Conservation (phyloP, 2,329 filamentous ascomycete genomes). For the Aspergillus sp. region DNA sequence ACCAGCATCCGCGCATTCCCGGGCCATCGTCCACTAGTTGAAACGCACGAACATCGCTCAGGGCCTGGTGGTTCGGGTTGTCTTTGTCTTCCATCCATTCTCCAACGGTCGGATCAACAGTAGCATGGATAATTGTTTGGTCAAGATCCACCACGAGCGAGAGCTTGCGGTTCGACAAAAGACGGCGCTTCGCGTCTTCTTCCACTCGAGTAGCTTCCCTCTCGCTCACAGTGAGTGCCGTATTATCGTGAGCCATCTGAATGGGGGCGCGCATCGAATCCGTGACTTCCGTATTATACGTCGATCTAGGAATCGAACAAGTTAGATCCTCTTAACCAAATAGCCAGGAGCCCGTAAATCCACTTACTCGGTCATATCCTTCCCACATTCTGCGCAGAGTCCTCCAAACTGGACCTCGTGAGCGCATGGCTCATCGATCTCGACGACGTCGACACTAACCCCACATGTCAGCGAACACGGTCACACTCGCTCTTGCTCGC, state of each 20-base stretch:
- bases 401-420: slow-evolving; percentile 91
- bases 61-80: slow-evolving; percentile 87
- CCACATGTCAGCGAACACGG: slow-evolving; percentile 4
- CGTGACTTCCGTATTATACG: slow-evolving; percentile 75
- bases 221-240: slow-evolving; percentile 78
- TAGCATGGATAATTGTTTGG: slow-evolving; percentile 97
- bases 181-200: slow-evolving; percentile 78
- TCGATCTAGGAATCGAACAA: slow-evolving; percentile 47
- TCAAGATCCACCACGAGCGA: slow-evolving; percentile 95
- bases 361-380: slow-evolving; percentile 83
- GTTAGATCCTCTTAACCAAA: not conserved
- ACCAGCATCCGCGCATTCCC: slow-evolving; percentile 76
- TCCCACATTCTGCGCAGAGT: slow-evolving; percentile 87
- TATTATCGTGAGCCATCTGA: slow-evolving; percentile 92
- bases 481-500: not conserved
- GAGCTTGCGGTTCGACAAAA: slow-evolving; percentile 78
- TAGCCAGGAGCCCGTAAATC: not conserved
- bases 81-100: slow-evolving; percentile 89
- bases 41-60: slow-evolving; percentile 85
- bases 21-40: slow-evolving; percentile 84
- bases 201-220: slow-evolving; percentile 79
- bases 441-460: slow-evolving; percentile 59
- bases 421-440: slow-evolving; percentile 85
- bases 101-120: slow-evolving; percentile 91
- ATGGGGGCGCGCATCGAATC: slow-evolving; percentile 87